Evolutionary conservation across 2,329 filamentous ascomycete genomes (phyloP).

Genomic region (Fusarium austroafricanum): DNA sequence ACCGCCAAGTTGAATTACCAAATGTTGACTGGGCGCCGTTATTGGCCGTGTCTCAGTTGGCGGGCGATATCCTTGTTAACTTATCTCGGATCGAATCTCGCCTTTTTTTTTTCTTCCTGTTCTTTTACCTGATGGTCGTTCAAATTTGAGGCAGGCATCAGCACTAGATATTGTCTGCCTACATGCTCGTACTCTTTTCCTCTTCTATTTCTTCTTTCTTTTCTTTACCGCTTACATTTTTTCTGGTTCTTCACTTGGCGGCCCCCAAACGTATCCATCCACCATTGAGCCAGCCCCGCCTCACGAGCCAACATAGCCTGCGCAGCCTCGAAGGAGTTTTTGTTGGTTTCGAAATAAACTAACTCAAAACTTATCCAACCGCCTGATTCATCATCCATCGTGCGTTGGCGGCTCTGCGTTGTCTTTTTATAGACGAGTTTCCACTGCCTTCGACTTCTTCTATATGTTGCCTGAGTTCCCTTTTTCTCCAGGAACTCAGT

Average conservation of each 20-base stretch:
- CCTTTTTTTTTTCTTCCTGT: slow-evolving; percentile 1
- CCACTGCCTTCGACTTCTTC: background rate
- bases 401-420: background rate
- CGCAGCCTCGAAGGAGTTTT: slow-evolving; percentile 21
- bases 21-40: background rate
- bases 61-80: slow-evolving; percentile 14
- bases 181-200: background rate
- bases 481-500: background rate
- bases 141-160: background rate
- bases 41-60: slow-evolving; percentile 28
- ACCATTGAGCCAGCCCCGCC: slow-evolving; percentile 27
- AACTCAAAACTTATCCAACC: background rate
- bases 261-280: slow-evolving; percentile 15
- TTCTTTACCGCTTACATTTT: background rate
- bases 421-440: slow-evolving; percentile 16
- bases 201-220: background rate
- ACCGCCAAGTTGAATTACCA: background rate
- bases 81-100: slow-evolving; percentile 35
- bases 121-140: background rate
- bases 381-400: slow-evolving; percentile 2
- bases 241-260: slow-evolving; percentile 13
- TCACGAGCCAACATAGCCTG: slow-evolving; percentile 35
- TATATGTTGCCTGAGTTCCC: background rate
- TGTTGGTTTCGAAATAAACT: slow-evolving; percentile 18
- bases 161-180: background rate